Evolutionary conservation across 2,329 filamentous ascomycete genomes (phyloP).

Genomic region (Sarocladiaceae sp.): DNA sequence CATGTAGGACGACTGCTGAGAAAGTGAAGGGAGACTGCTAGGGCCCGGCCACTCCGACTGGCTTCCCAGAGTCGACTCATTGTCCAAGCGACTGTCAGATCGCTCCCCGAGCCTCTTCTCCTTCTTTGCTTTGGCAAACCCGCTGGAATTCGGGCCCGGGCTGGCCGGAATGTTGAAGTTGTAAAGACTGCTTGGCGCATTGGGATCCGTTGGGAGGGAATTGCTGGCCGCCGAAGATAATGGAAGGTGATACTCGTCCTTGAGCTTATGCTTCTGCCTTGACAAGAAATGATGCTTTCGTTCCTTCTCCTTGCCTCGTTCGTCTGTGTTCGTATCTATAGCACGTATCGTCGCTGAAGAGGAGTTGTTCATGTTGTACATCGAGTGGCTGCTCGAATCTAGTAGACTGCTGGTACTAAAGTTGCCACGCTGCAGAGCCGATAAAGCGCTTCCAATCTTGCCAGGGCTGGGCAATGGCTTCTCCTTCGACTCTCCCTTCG

Average conservation of each 20-base stretch:
- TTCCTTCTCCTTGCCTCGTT: conserved; percentile 62
- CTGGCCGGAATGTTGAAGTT: conserved; percentile 73
- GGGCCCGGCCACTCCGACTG: conserved; percentile 49
- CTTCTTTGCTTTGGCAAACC: conserved; percentile 79
- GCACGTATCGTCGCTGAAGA: conserved; percentile 75
- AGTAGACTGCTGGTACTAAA: conserved; percentile 67
- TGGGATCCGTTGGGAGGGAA: conserved; percentile 70
- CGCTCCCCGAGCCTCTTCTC: conserved; percentile 74
- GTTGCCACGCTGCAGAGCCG: conserved; percentile 62
- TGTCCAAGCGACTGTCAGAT: conserved; percentile 47
- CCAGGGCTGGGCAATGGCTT: conserved; percentile 69
- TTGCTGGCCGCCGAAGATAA: conserved; percentile 74
- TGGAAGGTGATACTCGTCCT: conserved; percentile 68
- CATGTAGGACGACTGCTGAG: conserved; percentile 35
- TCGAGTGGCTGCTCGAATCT: conserved; percentile 52
- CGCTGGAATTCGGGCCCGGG: conserved; percentile 58
- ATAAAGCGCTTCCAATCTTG: conserved; percentile 64
- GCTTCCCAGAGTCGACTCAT: conserved; percentile 37
- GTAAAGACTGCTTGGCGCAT: conserved; percentile 71
- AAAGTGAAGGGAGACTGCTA: conserved; percentile 44
- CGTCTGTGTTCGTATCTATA: conserved; percentile 44
- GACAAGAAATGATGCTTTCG: conserved; percentile 79
- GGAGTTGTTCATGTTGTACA: conserved; percentile 73
- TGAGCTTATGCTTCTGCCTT: conserved; percentile 73
- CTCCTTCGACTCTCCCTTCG: conserved; percentile 62